phyloP scores from a whole-genome alignment of 257 asterid species.

The Solanum pimpinellifolium region DNA sequence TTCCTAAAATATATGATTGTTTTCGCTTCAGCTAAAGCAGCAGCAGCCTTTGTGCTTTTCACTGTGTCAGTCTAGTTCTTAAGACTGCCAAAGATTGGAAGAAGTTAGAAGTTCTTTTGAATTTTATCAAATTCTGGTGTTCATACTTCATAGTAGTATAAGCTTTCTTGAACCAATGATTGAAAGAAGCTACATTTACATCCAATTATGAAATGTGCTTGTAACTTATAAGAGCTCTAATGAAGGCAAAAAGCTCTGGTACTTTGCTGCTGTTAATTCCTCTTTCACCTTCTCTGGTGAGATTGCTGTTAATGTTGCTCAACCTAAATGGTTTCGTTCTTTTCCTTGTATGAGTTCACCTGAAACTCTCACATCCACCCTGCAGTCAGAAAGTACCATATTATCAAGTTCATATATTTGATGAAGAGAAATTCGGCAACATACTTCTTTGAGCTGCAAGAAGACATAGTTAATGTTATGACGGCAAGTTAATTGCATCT shows the following conservation, averaged over 20 bases:
- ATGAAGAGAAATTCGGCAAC: neutral
- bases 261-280: neutral
- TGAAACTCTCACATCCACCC: neutral
- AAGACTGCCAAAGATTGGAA: neutral
- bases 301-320: neutral
- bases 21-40: neutral
- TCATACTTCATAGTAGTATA: neutral
- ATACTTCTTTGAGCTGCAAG: neutral
- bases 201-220: neutral
- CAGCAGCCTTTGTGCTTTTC: neutral
- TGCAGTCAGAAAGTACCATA: neutral
- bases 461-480: neutral
- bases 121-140: neutral
- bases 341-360: neutral
- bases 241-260: neutral
- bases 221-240: neutral
- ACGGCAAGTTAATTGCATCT: neutral
- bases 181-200: neutral
- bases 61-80: neutral
- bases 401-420: neutral
- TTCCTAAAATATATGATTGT: neutral
- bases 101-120: neutral
- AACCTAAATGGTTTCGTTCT: neutral
- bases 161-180: neutral
- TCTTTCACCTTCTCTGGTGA: neutral